phyloP scores from a whole-genome alignment of 2,329 filamentous ascomycete species.

The Rachicladosporium sp. region DNA sequence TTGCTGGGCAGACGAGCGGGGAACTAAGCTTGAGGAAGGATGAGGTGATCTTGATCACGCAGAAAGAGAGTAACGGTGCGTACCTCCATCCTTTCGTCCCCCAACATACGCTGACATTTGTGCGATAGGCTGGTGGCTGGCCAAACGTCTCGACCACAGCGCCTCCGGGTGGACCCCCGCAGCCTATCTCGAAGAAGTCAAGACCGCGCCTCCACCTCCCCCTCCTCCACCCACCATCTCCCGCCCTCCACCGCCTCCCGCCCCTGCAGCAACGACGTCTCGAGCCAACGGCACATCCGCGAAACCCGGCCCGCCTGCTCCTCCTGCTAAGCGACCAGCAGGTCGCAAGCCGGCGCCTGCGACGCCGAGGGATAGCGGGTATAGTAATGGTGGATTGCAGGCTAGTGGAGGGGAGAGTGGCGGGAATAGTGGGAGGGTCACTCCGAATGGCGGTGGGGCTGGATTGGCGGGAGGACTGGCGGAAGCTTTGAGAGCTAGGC shows the following conservation, averaged over 20 bases:
- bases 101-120: too few species aligned
- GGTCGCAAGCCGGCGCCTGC: constrained; percentile 58
- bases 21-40: constrained; percentile 71
- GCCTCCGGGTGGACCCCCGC: constrained; percentile 90
- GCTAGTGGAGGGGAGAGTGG: too few species aligned
- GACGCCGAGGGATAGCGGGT: constrained; percentile 49
- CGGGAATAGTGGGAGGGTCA: constrained; percentile 23
- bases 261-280: constrained; percentile 30
- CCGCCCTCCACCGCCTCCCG: constrained; percentile 50
- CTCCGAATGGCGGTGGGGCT: constrained; percentile 26
- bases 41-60: constrained; percentile 76
- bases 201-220: constrained; percentile 41
- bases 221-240: constrained; percentile 30
- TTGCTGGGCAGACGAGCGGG: constrained; percentile 69
- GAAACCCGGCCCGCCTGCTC: constrained; percentile 63
- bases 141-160: constrained; percentile 53
- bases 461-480: constrained; percentile 36
- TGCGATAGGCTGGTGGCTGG: constrained; percentile 81
- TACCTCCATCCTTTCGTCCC: constrained; percentile 5
- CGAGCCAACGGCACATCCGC: constrained; percentile 15
- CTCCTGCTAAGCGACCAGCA: constrained; percentile 68
- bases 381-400: constrained; percentile 24
- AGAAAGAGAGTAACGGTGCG: constrained; percentile 91
- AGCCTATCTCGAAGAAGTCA: constrained; percentile 82
- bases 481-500: constrained; percentile 36